These are phyloP conservation scores for Vigna angularis DNA, from an alignment of 306 rosid genomes.

Conservation along the genomic window DNA sequence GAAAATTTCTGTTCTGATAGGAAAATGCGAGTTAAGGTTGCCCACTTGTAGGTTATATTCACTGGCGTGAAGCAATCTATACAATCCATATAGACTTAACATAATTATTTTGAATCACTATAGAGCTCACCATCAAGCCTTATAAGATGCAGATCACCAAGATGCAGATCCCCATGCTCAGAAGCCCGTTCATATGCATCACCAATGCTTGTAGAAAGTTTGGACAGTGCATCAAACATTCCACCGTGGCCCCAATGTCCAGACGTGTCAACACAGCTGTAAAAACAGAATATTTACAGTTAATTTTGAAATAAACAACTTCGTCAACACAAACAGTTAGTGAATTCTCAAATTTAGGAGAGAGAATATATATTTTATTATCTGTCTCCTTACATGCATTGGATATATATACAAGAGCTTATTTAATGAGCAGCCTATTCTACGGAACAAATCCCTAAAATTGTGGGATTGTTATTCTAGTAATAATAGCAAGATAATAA, in stretches of 20 bases:
- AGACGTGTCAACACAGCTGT: conserved; percentile 87
- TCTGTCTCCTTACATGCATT: too few species aligned
- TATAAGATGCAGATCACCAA: conserved; percentile 92
- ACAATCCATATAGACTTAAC: not conserved
- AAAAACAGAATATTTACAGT: conserved; percentile 34
- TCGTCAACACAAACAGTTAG: not conserved
- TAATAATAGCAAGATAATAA: too few species aligned
- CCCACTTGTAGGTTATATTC: conserved; percentile 11
- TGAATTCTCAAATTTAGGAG: too few species aligned
- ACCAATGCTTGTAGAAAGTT: conserved; percentile 70
- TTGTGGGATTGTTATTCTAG: too few species aligned
- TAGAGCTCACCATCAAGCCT: conserved; percentile 68
- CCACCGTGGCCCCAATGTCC: conserved; percentile 97
- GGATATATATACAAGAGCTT: too few species aligned
- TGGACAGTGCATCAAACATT: conserved; percentile 84
- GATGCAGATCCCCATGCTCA: conserved; percentile 87
- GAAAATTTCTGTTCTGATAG: not conserved
- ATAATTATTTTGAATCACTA: conserved; percentile 6
- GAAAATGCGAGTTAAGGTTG: conserved; percentile 27
- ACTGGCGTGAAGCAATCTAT: conserved; percentile 12
- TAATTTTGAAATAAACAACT: conserved; percentile 24
- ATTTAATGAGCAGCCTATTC: too few species aligned
- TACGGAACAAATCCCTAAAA: too few species aligned
- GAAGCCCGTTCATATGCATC: conserved; percentile 81
- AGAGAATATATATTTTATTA: too few species aligned